phyloP scores from a whole-genome alignment of 169 alveolate genomes.

The Plasmodium sp. region DNA sequence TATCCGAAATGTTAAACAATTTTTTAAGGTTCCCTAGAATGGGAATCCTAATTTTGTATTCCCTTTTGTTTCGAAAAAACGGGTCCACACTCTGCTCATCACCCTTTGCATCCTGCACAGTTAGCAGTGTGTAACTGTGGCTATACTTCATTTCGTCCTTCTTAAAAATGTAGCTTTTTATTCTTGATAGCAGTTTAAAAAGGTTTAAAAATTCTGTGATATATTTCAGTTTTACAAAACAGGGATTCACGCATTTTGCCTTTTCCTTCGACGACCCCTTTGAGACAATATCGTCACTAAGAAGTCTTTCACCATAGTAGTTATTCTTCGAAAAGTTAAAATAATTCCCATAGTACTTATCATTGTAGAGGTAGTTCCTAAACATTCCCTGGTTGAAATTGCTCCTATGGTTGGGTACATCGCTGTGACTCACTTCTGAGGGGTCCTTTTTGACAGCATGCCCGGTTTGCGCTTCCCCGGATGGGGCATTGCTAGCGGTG shows the following conservation, averaged over 20 bases:
- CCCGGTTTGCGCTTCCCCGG: not conserved
- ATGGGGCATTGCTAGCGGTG: not conserved
- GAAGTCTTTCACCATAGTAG: not conserved
- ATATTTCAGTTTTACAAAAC: not conserved
- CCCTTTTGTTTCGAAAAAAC: not conserved
- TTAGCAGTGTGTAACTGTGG: conserved; percentile 31
- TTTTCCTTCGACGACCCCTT: not conserved
- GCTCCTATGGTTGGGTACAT: not conserved
- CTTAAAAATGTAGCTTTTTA: conserved; percentile 10
- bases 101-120: not conserved
- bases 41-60: conserved; percentile 9
- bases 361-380: not conserved
- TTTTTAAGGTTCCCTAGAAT: conserved; percentile 8
- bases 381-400: not conserved
- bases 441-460: not conserved
- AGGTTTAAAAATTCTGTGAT: conserved; percentile 1
- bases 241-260: not conserved
- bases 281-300: not conserved
- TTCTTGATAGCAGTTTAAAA: conserved; percentile 14
- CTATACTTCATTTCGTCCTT: not conserved
- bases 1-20: not conserved
- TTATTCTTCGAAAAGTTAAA: not conserved
- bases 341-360: not conserved
- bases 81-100: conserved; percentile 14
- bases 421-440: not conserved